These are phyloP conservation scores for Mollisiaceae sp. DNA, from an alignment of 2,329 filamentous ascomycete genomes.

Conservation along the genomic window DNA sequence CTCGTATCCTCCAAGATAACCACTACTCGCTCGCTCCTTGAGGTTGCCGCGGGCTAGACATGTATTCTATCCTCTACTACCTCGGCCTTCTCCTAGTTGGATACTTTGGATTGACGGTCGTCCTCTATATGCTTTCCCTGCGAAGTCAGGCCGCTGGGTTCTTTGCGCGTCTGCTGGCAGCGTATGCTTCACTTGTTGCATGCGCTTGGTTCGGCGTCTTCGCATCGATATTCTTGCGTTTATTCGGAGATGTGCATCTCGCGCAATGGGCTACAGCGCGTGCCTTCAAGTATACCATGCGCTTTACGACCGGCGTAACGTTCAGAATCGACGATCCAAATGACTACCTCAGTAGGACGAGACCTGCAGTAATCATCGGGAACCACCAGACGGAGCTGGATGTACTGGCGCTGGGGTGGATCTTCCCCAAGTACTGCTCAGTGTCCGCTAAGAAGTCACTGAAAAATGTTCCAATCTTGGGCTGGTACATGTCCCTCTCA, in stretches of 20 bases:
- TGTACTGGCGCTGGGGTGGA: conserved; percentile 84
- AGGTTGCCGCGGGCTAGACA: conserved; percentile 21
- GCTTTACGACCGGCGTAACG: conserved; percentile 72
- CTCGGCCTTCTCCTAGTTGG: conserved; percentile 53
- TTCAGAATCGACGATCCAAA: conserved; percentile 76
- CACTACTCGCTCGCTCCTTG: background rate
- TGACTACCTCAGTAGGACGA: conserved; percentile 57
- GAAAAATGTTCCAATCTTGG: conserved; percentile 80
- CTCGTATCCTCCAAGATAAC: conserved; percentile 14
- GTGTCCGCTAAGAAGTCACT: conserved; percentile 91
- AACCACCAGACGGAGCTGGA: conserved; percentile 98
- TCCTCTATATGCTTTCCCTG: conserved; percentile 67
- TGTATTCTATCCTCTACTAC: conserved; percentile 43
- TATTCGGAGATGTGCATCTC: conserved; percentile 73
- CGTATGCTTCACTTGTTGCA: conserved; percentile 65
- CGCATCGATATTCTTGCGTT: conserved; percentile 72
- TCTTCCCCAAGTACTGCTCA: conserved; percentile 91
- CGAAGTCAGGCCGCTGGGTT: conserved; percentile 66
- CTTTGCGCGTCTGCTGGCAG: conserved; percentile 69
- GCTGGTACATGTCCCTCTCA: conserved; percentile 91
- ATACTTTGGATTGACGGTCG: conserved; percentile 56
- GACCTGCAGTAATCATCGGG: conserved; percentile 88
- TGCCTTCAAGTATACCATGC: conserved; percentile 81
- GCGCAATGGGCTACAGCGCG: conserved; percentile 86
- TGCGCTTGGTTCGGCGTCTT: conserved; percentile 76